phyloP scores from a whole-genome alignment of 495 filamentous ascomycete species.

The Xylaria nigripes region DNA sequence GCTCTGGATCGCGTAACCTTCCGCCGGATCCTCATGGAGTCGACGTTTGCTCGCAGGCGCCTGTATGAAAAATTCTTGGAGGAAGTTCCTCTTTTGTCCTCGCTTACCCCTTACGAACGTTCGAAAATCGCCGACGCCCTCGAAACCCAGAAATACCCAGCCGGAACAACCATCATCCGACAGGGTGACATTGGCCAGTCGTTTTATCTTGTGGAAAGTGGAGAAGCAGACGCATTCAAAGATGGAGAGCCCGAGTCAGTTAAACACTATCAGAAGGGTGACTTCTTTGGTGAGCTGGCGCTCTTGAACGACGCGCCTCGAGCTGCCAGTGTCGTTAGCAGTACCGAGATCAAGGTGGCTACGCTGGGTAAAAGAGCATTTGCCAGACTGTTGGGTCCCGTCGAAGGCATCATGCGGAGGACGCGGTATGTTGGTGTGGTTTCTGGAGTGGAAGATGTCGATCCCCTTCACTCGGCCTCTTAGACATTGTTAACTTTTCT shows the following conservation, averaged over 20 bases:
- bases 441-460: conserved; percentile 44
- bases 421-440: conserved; percentile 48
- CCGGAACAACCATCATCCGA: conserved; percentile 73
- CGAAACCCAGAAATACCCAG: conserved; percentile 76
- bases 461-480: conserved; percentile 38
- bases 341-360: conserved; percentile 87
- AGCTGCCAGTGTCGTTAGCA: conserved; percentile 79
- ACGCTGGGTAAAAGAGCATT: conserved; percentile 89
- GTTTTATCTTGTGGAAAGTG: conserved; percentile 86
- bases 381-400: conserved; percentile 84
- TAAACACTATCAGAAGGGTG: conserved; percentile 77
- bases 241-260: conserved; percentile 53
- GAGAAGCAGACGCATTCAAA: conserved; percentile 82
- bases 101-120: conserved; percentile 81
- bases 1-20: conserved; percentile 92
- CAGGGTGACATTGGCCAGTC: conserved; percentile 89
- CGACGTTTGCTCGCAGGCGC: conserved; percentile 85
- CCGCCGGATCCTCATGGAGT: conserved; percentile 96
- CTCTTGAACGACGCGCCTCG: conserved; percentile 87
- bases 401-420: conserved; percentile 90
- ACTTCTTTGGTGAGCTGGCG: conserved; percentile 95
- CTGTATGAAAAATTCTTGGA: conserved; percentile 98
- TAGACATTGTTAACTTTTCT: neutral
- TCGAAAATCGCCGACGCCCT: conserved; percentile 95
- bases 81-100: conserved; percentile 82